Base-by-base conservation (phyloP, 345 rosid species). In the Cardamine resedifolia region DNA sequence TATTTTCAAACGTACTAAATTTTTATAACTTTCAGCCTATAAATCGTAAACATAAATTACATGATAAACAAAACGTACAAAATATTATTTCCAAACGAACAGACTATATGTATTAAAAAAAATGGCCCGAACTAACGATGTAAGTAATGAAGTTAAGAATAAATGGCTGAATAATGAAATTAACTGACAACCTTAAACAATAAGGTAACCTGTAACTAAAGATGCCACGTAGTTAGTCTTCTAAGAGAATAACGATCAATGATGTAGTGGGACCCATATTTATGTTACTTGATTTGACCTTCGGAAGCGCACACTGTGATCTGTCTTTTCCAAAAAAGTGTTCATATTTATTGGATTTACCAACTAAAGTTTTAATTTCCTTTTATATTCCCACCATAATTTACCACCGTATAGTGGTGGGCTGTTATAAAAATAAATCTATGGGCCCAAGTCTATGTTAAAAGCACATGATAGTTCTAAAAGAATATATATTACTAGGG, bases 271-370 rank as follows among this genome's bases (percentile, higher is more conserved):
- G 64, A 23, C 34, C 74, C 21, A 60, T 20, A 12, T 28, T 56
- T 7, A 14, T 59, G 55, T 74, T 74, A 14, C 36, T 30, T 20
- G 20, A 50, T 74, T 58, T 65, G 66, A 55, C 64, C 41, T 39
- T 67, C 3, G 16, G 6, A 63, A 44, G 48, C 47, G 53, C 16
- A 18, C 45, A 43, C 30, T 47, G 14, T 27, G 12, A 58, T 48
- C 20, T 3, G 74, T 71, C 60, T 71, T 60, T 59, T 68, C 27
- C 41, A 68, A 28, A 66, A 66, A 50, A 21, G 19, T 59, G 38
- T 58, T 44, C 24, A 26, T 70, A 26, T 19, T 56, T 27, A 12
- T 28, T 43, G 36, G 2, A 8, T 57, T 21, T 30, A 2, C 34
- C 47, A 33, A 23, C 38, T 49, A 15, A n/a, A 50, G 20, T 44